A percentile compares a stretch with the other conserved stretches of the same genome.
Evolutionary conservation across 2,329 filamentous ascomycete genomes (phyloP).

Genomic region (Neocatenulostroma microsporum): DNA sequence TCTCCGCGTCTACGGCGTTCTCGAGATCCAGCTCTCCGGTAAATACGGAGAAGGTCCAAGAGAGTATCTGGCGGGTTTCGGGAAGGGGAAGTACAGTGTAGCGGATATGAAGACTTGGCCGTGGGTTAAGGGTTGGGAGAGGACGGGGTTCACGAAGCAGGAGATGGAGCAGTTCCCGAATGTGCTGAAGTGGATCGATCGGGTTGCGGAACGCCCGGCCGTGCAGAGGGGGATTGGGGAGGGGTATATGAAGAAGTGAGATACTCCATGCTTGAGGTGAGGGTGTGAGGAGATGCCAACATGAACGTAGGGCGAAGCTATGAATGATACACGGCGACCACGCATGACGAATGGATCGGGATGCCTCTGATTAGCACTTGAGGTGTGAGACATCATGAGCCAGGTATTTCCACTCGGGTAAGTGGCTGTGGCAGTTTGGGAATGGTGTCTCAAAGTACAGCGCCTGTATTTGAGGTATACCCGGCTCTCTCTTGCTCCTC

Average conservation of each 20-base stretch:
- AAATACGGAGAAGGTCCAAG: constrained; percentile 43
- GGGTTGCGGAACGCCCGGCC: constrained; percentile 42
- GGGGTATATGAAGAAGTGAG: constrained; percentile 25
- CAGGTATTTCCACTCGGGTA: too few relatives aligned
- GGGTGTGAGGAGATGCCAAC: too few relatives aligned
- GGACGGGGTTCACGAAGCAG: constrained; percentile 38
- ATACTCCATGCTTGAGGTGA: too few relatives aligned
- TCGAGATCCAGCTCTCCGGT: constrained; percentile 48
- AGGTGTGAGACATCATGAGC: too few relatives aligned
- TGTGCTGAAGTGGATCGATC: constrained; percentile 46
- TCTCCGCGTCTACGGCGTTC: constrained; percentile 46
- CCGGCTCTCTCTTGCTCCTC: too few relatives aligned
- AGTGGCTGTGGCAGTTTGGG: too few relatives aligned
- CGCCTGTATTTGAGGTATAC: too few relatives aligned
- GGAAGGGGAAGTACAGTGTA: constrained; percentile 48
- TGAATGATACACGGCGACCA: too few relatives aligned
- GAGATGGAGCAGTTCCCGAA: constrained; percentile 46
- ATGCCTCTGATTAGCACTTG: too few relatives aligned
- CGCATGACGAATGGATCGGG: too few relatives aligned
- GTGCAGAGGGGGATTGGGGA: constrained; percentile 42
- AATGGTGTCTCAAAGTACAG: too few relatives aligned
- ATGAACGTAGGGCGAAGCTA: too few relatives aligned
- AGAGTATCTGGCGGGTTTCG: constrained; percentile 48
- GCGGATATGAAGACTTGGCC: constrained; percentile 49
- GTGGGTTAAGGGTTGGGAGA: constrained; percentile 43